phyloP scores from a whole-genome alignment of 2,329 filamentous ascomycete species.

The Epicoccum sorghinum region DNA sequence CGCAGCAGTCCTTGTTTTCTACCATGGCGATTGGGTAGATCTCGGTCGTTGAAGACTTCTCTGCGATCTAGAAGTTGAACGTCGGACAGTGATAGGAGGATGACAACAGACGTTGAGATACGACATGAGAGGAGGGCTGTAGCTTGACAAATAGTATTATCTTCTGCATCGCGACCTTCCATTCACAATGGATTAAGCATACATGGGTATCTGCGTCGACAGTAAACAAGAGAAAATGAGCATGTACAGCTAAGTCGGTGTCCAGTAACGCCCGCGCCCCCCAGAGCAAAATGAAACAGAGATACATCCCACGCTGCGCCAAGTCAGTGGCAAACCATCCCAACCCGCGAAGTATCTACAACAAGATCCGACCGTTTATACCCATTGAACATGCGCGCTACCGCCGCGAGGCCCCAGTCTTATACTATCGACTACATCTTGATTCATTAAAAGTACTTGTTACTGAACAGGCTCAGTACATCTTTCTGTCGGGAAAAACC shows the following conservation, averaged over 20 bases:
- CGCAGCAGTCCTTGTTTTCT: neutral
- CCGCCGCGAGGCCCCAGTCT: conserved; percentile 1
- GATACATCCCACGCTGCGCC: conserved; percentile 28
- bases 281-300: conserved; percentile 2
- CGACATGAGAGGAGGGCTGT: neutral
- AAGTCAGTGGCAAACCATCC: conserved; percentile 21
- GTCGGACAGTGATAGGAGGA: neutral
- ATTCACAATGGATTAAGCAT: conserved; percentile 14
- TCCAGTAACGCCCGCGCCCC: no score
- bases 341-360: conserved; percentile 10
- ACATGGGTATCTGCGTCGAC: conserved; percentile 10
- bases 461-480: conserved; percentile 28
- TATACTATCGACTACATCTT: neutral
- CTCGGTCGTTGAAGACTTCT: neutral
- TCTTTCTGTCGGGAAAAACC: conserved; percentile 45
- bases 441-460: neutral
- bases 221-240: conserved; percentile 2
- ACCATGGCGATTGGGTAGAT: neutral
- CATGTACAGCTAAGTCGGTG: neutral
- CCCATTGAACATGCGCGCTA: conserved; percentile 7
- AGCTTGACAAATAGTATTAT: conserved; percentile 3
- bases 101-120: neutral
- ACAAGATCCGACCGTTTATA: neutral
- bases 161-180: neutral
- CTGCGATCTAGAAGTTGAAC: neutral